Conservation (phyloP, 73 alveolate species). For the Diophrys appendiculata region DNA sequence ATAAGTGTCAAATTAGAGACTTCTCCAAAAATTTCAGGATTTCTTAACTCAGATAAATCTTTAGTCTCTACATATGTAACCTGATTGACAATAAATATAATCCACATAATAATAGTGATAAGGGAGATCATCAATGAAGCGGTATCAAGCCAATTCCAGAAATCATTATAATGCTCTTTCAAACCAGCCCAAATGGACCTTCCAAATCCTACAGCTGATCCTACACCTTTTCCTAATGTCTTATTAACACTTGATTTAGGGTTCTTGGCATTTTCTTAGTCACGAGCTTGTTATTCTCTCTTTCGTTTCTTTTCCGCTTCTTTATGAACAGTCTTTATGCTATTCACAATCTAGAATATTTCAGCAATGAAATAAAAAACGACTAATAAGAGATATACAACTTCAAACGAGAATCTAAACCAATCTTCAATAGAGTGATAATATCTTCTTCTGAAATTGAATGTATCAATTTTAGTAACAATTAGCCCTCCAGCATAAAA, state of each 20-base stretch:
- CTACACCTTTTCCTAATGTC: slow-evolving; percentile 20
- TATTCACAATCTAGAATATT: slow-evolving; percentile 15
- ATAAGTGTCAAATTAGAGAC: neutral
- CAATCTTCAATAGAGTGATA: slow-evolving; percentile 8
- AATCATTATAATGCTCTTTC: slow-evolving; percentile 11
- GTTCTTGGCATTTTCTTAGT: neutral
- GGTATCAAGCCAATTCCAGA: slow-evolving; percentile 66
- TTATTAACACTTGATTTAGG: neutral
- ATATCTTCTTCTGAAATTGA: slow-evolving; percentile 27
- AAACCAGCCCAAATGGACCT: neutral
- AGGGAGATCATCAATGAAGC: slow-evolving; percentile 52
- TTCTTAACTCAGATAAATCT: slow-evolving; percentile 16
- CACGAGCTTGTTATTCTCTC: slow-evolving; percentile 22
- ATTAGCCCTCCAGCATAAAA: slow-evolving; percentile 46
- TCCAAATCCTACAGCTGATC: neutral
- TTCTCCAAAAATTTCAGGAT: slow-evolving; percentile 8
- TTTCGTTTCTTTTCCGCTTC: slow-evolving; percentile 15
- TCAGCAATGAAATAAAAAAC: slow-evolving; percentile 37
- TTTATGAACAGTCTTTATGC: slow-evolving; percentile 20
- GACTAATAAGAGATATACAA: slow-evolving; percentile 27
- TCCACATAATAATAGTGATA: slow-evolving; percentile 57
- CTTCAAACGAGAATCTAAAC: slow-evolving; percentile 30
- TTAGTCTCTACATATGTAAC: neutral
- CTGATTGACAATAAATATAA: slow-evolving; percentile 32
- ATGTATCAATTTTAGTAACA: neutral